These are phyloP conservation scores for Ceratocystis papillata DNA, from an alignment of 2,329 filamentous ascomycete species.

Conservation along the genomic window DNA sequence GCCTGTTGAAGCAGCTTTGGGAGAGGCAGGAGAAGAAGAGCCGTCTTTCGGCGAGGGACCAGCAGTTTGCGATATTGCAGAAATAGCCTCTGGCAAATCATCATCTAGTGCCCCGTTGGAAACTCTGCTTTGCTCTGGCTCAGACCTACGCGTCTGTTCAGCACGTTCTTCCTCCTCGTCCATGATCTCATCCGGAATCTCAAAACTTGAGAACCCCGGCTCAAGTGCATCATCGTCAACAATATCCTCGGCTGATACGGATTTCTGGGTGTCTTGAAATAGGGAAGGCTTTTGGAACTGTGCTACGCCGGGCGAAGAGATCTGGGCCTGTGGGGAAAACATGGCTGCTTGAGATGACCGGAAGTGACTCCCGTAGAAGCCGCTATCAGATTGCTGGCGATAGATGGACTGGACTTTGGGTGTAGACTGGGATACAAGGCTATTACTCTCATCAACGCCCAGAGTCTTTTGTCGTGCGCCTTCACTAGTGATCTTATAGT, in stretches of 20 bases:
- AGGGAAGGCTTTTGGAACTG: slow-evolving; percentile 17
- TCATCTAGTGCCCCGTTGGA: background rate
- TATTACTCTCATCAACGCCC: slow-evolving; percentile 44
- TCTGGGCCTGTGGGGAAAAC: background rate
- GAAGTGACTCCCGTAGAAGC: slow-evolving; percentile 72
- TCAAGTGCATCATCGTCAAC: slow-evolving; percentile 23
- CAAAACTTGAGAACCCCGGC: slow-evolving; percentile 17
- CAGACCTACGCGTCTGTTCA: background rate
- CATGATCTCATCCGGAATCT: slow-evolving; percentile 17
- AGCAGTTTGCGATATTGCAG: background rate
- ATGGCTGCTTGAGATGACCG: slow-evolving; percentile 30
- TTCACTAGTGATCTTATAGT: slow-evolving; percentile 76
- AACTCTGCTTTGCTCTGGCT: background rate
- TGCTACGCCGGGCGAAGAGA: background rate
- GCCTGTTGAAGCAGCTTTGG: background rate
- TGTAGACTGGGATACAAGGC: slow-evolving; percentile 54
- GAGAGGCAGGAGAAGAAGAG: background rate
- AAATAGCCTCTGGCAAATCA: background rate
- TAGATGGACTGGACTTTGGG: slow-evolving; percentile 53
- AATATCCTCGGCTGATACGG: slow-evolving; percentile 19
- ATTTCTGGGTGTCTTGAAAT: background rate
- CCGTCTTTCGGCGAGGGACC: background rate
- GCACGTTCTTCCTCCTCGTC: slow-evolving; percentile 14
- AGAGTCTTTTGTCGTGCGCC: slow-evolving; percentile 72
- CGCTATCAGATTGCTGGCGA: slow-evolving; percentile 66